Base-by-base conservation (phyloP, 1,139 yeast genomes). In the Protomyces inundatus region DNA sequence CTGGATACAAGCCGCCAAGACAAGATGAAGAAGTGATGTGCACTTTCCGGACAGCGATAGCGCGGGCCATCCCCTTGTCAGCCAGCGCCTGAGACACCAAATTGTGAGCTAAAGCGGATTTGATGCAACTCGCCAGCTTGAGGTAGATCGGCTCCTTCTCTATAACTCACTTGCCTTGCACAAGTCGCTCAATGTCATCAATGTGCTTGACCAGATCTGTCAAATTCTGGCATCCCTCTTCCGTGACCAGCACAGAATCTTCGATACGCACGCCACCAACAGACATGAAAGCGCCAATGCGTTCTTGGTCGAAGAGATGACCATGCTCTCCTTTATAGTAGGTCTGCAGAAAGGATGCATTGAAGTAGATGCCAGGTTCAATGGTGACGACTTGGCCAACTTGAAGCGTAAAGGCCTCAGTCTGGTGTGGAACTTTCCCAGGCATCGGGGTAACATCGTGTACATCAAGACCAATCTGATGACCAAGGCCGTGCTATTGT, bases 241-340 rank as follows among this genome's bases (percentile, higher is more conserved):
- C 80, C 1, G 96, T 89, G 57, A 93, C 86, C 59, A 88, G 77
- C 58, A 93, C 82, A 72, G 91, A 97, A 73, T 93, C 98, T 75
- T 93, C 98, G 67, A 93, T 90, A 75, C 98, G 84, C 5, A 93
- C 97, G 57, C 98, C 98, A 32, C 98, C 98, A 66, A 93, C 84
- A 69, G 86, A 82, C 87, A 88, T 84, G 75, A 90, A 93, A 72
- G 83, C 84, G 64, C 88, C 85, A 68, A 93, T 79, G 1, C 86
- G 84, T 0, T 82, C 84, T 69, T 76, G 75, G 72, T 90, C 80
- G 66, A 93, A 86, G 74, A 77, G 89, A 71, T 84, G 84, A 51
- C 79, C 72, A 45, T 78, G 76, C 2, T 84, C 82, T 68, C 85
- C 82, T 65, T 83, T 78, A 69, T 88, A 76, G 2, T 83, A 82